Percentiles rank a stretch among this genome's conserved stretches.
These are phyloP conservation scores for Trichosanthes cucumerina DNA, from an alignment of 306 rosid genomes.

Conservation along the genomic window DNA sequence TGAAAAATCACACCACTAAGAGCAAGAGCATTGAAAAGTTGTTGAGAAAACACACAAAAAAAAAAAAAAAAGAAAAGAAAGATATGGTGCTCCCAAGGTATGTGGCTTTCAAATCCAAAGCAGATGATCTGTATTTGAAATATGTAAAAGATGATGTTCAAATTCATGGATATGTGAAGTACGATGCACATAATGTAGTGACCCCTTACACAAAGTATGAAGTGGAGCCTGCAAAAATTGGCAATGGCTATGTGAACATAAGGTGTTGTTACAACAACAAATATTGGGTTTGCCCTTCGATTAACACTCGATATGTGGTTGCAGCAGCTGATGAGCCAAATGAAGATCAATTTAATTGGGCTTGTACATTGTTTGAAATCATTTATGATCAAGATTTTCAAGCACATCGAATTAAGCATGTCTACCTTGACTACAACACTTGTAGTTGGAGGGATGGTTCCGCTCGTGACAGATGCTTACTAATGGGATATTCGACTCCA, in stretches of 20 bases:
- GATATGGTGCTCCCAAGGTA: background rate
- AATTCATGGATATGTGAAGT: background rate
- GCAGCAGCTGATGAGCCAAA: background rate
- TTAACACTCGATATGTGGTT: background rate
- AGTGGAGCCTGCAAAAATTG: background rate
- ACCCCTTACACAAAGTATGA: background rate
- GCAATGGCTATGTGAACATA: background rate
- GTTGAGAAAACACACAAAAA: background rate
- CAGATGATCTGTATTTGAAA: background rate
- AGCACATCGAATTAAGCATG: background rate
- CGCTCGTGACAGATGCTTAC: background rate
- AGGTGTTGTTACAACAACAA: conserved; percentile 17
- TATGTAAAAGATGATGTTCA: background rate
- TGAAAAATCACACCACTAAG: background rate
- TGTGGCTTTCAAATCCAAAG: background rate
- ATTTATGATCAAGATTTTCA: background rate
- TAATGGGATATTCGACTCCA: background rate
- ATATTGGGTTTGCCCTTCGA: background rate
- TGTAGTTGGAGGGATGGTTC: background rate
- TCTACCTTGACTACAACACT: background rate
- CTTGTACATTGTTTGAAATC: conserved; percentile 9
- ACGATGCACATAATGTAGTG: background rate
- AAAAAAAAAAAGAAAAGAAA: too few species aligned
- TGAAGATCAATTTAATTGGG: background rate
- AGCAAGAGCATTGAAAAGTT: background rate